Conservation (phyloP, 2,329 filamentous ascomycete species). For the Aspergillus nomiae region DNA sequence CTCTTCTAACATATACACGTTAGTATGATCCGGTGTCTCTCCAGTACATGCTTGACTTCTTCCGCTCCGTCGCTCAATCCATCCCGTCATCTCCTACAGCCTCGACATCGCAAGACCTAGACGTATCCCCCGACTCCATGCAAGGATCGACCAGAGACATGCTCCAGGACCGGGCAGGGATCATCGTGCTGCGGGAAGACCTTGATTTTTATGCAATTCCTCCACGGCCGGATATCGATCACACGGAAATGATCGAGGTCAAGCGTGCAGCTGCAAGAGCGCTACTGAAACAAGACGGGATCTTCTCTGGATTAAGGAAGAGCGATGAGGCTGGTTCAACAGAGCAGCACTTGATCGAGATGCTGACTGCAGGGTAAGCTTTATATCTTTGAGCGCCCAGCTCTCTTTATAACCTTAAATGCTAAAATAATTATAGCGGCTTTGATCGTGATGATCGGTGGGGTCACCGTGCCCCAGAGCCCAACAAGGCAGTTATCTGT, state of each 20-base stretch:
- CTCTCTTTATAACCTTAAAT: neutral
- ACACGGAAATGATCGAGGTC: constrained; percentile 90
- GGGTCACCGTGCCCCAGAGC: constrained; percentile 96
- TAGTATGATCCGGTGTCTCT: constrained; percentile 96
- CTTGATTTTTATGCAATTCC: constrained; percentile 98
- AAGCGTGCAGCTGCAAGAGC: constrained; percentile 88
- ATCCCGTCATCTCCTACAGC: constrained; percentile 71
- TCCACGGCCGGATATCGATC: constrained; percentile 78
- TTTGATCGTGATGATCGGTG: constrained; percentile 95
- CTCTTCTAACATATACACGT: constrained; percentile 30
- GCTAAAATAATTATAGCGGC: constrained; percentile 60
- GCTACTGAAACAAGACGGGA: constrained; percentile 86
- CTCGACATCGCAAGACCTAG: constrained; percentile 59
- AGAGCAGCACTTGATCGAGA: constrained; percentile 97
- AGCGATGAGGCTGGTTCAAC: constrained; percentile 96
- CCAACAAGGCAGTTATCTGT: constrained; percentile 98
- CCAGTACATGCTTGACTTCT: constrained; percentile 99
- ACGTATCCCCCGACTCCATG: constrained; percentile 72
- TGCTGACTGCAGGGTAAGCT: constrained; percentile 93
- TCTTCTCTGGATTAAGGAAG: constrained; percentile 92
- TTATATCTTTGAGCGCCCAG: neutral
- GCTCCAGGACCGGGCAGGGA: constrained; percentile 85
- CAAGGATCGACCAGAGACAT: constrained; percentile 71
- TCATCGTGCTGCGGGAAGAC: constrained; percentile 94
- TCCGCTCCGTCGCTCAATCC: constrained; percentile 93